These are phyloP conservation scores for Daucus carota DNA, from an alignment of 129 eudicot species.

Conservation along the genomic window DNA sequence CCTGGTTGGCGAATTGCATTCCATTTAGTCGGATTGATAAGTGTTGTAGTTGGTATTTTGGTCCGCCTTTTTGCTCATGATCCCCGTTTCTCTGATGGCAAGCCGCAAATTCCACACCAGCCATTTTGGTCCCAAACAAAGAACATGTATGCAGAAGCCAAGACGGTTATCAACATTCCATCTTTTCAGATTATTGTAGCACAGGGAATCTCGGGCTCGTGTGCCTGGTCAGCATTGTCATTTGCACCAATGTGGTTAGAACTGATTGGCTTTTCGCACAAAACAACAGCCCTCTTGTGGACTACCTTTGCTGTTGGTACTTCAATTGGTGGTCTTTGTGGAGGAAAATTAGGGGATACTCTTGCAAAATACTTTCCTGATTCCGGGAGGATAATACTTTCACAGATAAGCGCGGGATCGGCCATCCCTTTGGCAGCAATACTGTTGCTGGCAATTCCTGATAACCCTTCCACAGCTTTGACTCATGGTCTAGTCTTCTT, in stretches of 20 bases:
- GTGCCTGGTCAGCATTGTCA: constrained; percentile 2
- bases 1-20: constrained; percentile 12
- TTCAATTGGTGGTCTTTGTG: constrained; percentile 20
- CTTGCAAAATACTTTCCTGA: constrained; percentile 31
- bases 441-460: constrained; percentile 38
- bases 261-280: constrained; percentile 8
- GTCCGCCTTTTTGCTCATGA: constrained; percentile 3
- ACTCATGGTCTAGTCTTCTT: constrained; percentile 41
- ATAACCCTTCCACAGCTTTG: constrained; percentile 33
- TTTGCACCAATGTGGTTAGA: constrained; percentile 10
- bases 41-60: constrained; percentile 3
- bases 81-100: background rate
- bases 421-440: constrained; percentile 41
- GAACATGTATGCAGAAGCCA: constrained; percentile 3
- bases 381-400: constrained; percentile 42
- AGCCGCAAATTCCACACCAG: background rate
- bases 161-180: background rate
- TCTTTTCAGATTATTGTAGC: constrained; percentile 8
- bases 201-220: background rate
- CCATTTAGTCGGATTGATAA: constrained; percentile 7
- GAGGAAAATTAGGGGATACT: constrained; percentile 44
- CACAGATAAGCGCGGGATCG: constrained; percentile 47
- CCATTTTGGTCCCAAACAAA: background rate
- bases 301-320: background rate
- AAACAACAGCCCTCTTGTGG: constrained; percentile 5